A percentile compares a stretch with the other conserved stretches of the same genome.
Conservation (phyloP, 2,329 filamentous ascomycete species). For the Fusarium sp. region DNA sequence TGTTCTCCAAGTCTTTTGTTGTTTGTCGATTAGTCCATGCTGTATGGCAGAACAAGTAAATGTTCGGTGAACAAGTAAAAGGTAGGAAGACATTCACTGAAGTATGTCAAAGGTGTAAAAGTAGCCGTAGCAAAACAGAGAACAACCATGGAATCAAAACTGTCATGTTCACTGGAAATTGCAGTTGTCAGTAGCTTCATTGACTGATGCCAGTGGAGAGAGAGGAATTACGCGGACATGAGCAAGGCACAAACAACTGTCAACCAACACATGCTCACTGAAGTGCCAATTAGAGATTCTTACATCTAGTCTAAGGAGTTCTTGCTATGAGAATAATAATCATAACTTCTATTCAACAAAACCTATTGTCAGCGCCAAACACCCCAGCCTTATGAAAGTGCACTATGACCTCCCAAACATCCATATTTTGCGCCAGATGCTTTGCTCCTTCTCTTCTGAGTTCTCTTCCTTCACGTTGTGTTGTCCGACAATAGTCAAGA, state of each 20-base stretch:
- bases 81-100: not conserved
- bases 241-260: not conserved
- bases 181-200: not conserved
- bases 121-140: not conserved
- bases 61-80: not conserved
- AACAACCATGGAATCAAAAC: not conserved
- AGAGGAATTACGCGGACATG: too few relatives aligned
- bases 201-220: not conserved
- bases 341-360: not conserved
- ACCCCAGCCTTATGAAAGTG: not conserved
- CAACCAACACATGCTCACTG: too few relatives aligned
- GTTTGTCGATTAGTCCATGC: not conserved
- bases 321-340: not conserved
- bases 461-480: slow-evolving; percentile 83
- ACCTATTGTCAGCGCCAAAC: not conserved
- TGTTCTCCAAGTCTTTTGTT: not conserved
- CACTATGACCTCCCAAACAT: slow-evolving; percentile 39
- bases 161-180: not conserved
- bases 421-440: slow-evolving; percentile 35
- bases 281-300: not conserved
- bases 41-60: not conserved
- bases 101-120: not conserved
- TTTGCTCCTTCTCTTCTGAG: slow-evolving; percentile 52
- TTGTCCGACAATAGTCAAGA: slow-evolving; percentile 82
- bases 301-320: not conserved